Percentiles rank a stretch among this genome's conserved stretches.
Evolutionary conservation across 106 monocot species (phyloP).

Genomic region (Phalaenopsis aphrodite): DNA sequence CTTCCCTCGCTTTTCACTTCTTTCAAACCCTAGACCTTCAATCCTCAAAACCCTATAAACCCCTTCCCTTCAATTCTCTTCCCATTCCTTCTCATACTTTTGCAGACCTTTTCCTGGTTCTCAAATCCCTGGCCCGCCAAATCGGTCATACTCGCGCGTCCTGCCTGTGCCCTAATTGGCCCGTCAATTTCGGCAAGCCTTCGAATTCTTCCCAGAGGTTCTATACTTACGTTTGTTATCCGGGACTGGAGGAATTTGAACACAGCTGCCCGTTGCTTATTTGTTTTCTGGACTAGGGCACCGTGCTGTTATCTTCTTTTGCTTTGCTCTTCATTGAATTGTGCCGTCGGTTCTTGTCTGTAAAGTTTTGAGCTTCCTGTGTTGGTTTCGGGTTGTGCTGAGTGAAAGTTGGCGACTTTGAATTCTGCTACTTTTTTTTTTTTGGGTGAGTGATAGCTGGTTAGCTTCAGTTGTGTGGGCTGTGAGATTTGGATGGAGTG

Average conservation of each 20-base stretch:
- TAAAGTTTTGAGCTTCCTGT: constrained; percentile 1
- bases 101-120: not conserved
- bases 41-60: constrained; percentile 12
- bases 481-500: constrained; percentile 10
- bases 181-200: not conserved
- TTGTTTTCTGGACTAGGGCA: constrained; percentile 22
- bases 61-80: not conserved
- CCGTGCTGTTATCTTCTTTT: not conserved
- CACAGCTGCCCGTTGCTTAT: constrained; percentile 1
- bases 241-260: constrained; percentile 1
- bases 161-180: constrained; percentile 20
- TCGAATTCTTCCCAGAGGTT: not conserved
- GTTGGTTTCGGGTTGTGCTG: not conserved
- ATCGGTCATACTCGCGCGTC: not conserved
- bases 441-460: constrained; percentile 2
- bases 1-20: constrained; percentile 20
- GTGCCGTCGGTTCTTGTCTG: not conserved
- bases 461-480: not conserved
- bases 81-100: not conserved
- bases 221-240: not conserved
- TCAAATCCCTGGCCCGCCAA: not conserved
- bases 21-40: constrained; percentile 21
- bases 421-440: not conserved
- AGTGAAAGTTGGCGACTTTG: not conserved
- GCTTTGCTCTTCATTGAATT: not conserved